Evolutionary conservation across 345 rosid genomes (phyloP), one percentile per base, ranked within the genome.

Genomic region (Mercurialis annua): DNA sequence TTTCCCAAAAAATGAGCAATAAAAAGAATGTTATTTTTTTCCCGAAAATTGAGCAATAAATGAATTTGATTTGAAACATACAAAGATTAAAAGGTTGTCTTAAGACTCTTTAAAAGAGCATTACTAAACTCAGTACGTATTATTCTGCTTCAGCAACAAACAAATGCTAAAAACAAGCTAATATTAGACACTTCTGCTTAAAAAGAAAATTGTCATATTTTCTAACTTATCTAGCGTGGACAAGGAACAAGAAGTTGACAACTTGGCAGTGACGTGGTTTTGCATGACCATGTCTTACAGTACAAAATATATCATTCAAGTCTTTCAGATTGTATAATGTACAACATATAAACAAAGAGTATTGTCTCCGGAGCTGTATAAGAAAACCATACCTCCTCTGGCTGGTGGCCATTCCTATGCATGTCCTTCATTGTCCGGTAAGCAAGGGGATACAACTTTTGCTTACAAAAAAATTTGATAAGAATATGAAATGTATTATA

Each of bases 381-480:
- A 48, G 55, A 73, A 15, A 36, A 57, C 27, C 59, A 43, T 84
- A 89, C 98, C 96, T 93, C 98, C 51, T 85, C 86, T 29, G 83
- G 90, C 47, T 74, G 84, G 82, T 86, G 84, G 65, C 98, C 98
- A 79, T 90, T 89, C 49, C 79, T 62, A 58, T 86, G 88, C 98
- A 93, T 88, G 78, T 93, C 98, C 76, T 68, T 77, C 73, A 81
- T 62, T 62, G 87, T 90, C 75, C 61, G 88, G 71, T 84, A 93
- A 34, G 98, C 98, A 74, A 93, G 97, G 15, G 89, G 74, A 76
- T 86, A 87, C 58, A 90, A 44, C 71, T 81, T 84, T 82, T 93
- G 94, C 84, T 82, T 93, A 49, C 81, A 81, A 82, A 90, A 86
- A 76, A 89, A 93, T 74, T 90, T 90, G 58, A 89, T 82, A 49